Percentiles rank a stretch among this genome's conserved stretches.
Evolutionary conservation across 495 filamentous ascomycete species (phyloP).

Genomic region (Penicillium lagena): DNA sequence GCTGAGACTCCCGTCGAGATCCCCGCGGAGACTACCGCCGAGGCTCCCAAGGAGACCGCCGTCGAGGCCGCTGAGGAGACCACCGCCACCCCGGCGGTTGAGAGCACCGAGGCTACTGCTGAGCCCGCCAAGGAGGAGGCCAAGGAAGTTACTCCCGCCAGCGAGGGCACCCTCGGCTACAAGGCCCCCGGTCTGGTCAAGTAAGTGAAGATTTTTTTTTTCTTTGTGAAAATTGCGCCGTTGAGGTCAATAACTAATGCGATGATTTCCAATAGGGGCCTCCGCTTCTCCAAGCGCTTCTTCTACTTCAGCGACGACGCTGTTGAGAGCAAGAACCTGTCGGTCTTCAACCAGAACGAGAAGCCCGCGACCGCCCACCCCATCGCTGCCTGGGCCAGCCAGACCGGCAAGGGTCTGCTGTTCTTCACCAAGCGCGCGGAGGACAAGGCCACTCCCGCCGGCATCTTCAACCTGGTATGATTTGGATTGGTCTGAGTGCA

Average conservation of each 20-base stretch:
- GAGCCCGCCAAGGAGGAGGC: conserved; percentile 42
- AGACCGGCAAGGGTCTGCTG: conserved; percentile 93
- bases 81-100: conserved; percentile 14
- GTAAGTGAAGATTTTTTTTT: conserved; percentile 36
- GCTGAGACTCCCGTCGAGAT: conserved; percentile 26
- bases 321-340: conserved; percentile 66
- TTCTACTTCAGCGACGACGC: conserved; percentile 92
- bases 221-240: too few species aligned
- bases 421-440: conserved; percentile 84
- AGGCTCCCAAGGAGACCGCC: conserved; percentile 28
- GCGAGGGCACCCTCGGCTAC: conserved; percentile 73
- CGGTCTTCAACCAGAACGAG: conserved; percentile 74
- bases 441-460: conserved; percentile 71
- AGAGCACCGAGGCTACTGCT: conserved; percentile 30
- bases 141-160: conserved; percentile 45
- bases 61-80: conserved; percentile 27
- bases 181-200: conserved; percentile 87
- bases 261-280: conserved; percentile 34
- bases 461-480: conserved; percentile 79
- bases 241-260: too few species aligned
- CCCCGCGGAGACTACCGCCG: conserved; percentile 27
- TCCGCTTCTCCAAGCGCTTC: conserved; percentile 68
- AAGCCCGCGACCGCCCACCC: conserved; percentile 73
- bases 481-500: conserved; percentile 1
- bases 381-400: conserved; percentile 76